Base-by-base conservation (phyloP, 148 eudicot genomes). In the Euryodendron excelsum region DNA sequence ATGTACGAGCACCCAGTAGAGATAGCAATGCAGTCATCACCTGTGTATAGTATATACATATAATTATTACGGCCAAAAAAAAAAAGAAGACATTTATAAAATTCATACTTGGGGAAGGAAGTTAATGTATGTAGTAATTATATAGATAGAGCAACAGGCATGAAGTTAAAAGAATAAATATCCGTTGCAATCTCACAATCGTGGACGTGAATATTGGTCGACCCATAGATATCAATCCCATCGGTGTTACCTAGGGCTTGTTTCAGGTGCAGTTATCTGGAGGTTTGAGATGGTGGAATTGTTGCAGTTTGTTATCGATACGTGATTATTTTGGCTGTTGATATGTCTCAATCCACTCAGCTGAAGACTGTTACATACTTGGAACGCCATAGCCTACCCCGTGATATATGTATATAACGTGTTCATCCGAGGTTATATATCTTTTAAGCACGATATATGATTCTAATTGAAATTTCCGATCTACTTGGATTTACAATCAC, bases 11-110 rank as follows among this genome's bases (percentile, higher is more conserved):
- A 34, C 21, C 69, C 69, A 31, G 4, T 15, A 20, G 14, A 28
- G 69, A 65, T 2, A 34, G 69, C 45, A 65, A 65, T 65, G 44
- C 69, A 65, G 34, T 65, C 69, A 34, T 65, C 69, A 6, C 69
- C 69, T 65, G 20, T 0, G 3, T 6, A 21, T 37, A 66, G 33
- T 21, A 21, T n/a, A 36, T 15, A 62, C 37, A 27, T 1, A 31
- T 61, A 23, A 20, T 2, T 61, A n/a, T 28, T 17, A 31, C 1
- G 28, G 4, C 5, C 27, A 2, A 4, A 13, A 30, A 64, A 64
- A 12, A 3, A 3, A 33, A 17, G 17, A 31, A 0, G 13, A 2
- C 4, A 63, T 28, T 13, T 18, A 4, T 3, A n/a, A 33, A 64
- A 1, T n/a, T n/a, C 14, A 30, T 34, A 12, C 15, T 34, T 34